Base-by-base conservation (phyloP, 2,329 filamentous ascomycete genomes). In the Talaromyces sp. region DNA sequence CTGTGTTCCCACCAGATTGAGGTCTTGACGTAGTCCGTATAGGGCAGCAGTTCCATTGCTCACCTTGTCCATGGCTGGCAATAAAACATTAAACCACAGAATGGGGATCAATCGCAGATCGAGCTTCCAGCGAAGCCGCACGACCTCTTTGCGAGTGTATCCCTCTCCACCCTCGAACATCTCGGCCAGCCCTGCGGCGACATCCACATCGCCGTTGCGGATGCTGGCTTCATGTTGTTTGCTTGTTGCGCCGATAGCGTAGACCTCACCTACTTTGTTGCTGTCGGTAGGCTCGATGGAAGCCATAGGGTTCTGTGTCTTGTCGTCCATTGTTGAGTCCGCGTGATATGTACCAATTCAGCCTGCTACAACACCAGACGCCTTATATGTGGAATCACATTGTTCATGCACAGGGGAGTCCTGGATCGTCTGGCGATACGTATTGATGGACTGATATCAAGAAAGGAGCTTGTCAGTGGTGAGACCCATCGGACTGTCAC, bases 51-150 rank as follows among this genome's bases (percentile, higher is more conserved):
- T 33, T 11, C 50, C 50, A 55, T 55, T 55, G 16, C 50, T 55
- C n/a, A 55, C 50, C 33, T 55, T 55, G 31, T 55, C 50, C 50
- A 55, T 55, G 28, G 50, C 50, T 4, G 50, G 50, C 25, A 55
- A 37, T 31, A 55, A 21, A 28, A 55, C 50, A 37, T 55, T 55
- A 31, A 55, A 55, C 50, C 50, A 55, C 50, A 55, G n/a, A 0
- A 55, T 31, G 1, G 50, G 50, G 33, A 55, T 55, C 50, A 55
- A 33, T 37, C 50, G 50, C 35, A 55, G 16, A 21, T 55, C 50
- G n/a, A 55, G 50, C 8, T 55, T 55, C 50, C 50, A 55, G n/a
- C 50, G 50, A 55, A 55, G 50, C 50, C 50, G 50, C 31, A 55
- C 16, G 5, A 31, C 25, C 50, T 55, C 50, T 14, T 55, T 55